Base-by-base conservation (phyloP, 2,329 filamentous ascomycete genomes). In the Thielaviopsis euricoi region DNA sequence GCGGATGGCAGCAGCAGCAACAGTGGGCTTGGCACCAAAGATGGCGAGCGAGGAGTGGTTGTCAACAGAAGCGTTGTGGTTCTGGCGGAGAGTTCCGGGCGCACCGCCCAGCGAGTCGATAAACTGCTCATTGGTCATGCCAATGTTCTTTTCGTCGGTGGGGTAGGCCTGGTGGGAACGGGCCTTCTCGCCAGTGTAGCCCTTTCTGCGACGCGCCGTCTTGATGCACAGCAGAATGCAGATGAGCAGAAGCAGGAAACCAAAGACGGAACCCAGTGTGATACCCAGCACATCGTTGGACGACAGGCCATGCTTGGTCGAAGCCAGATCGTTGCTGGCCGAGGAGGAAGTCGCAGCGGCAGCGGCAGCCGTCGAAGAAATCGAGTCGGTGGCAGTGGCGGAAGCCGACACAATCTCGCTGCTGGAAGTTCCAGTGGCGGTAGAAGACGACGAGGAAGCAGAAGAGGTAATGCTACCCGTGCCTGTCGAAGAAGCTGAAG, bases 251-350 rank as follows among this genome's bases (percentile, higher is more conserved):
- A 82, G 71, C 21, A 85, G 82, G 56, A 89, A 73, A 19, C 86
- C 89, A 56, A 87, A 79, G 22, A 95, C 82, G n/a, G 84, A 82
- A 13, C 90, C 89, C 0, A 97, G 76, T 0, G 87, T 87, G 55
- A 87, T 87, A 37, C 87, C 90, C 1, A 96, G 76, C 26, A 95
- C 85, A 7, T 81, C 63, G 69, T 77, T 73, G 67, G 73, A 66
- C 60, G 58, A 53, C 10, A 60, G 55, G 12, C 58, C 58, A 15
- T 58, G 40, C 26, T 58, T 54, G 17, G 57, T 58, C 6, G 52
- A 21, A 6, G 57, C 57, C 15, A 55, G 46, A 46, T 57, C 15
- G 21, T 48, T 50, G n/a, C 50, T 19, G 12, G 57, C 60, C 5
- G 62, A 55, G 15, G 58, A 64, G 63, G 56, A 26, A 21, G 71